Conservation (phyloP, 2,329 filamentous ascomycete genomes). For the Cladosporium sp. region DNA sequence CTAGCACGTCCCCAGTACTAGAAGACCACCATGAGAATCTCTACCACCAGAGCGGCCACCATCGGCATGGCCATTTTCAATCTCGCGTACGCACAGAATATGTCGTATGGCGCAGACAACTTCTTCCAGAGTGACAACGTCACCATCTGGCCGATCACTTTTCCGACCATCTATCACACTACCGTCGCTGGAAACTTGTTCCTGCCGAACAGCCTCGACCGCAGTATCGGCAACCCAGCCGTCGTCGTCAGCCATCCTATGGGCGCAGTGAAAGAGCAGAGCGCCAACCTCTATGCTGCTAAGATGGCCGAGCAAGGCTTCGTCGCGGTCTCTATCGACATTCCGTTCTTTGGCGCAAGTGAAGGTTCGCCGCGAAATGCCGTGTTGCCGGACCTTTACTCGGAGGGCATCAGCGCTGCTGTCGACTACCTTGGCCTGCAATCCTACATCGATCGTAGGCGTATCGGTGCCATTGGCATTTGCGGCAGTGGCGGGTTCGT, state of each 20-base stretch:
- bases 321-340: constrained; percentile 19
- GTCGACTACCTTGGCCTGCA: constrained; percentile 16
- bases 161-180: constrained; percentile 14
- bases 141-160: constrained; percentile 16
- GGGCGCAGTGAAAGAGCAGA: constrained; percentile 21
- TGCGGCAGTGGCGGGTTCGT: constrained; percentile 19
- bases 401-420: constrained; percentile 19
- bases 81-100: constrained; percentile 7
- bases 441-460: constrained; percentile 7
- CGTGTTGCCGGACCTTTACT: constrained; percentile 14
- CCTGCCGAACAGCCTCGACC: constrained; percentile 14
- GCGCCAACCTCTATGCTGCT: constrained; percentile 18
- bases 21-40: background rate
- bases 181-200: constrained; percentile 16
- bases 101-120: constrained; percentile 17
- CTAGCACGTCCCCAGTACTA: background rate
- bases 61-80: background rate
- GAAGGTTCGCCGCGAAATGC: constrained; percentile 11
- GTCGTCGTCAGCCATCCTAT: constrained; percentile 18
- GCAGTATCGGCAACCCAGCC: constrained; percentile 7
- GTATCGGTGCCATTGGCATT: constrained; percentile 20
- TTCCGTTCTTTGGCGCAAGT: constrained; percentile 19
- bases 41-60: too few relatives aligned
- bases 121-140: constrained; percentile 20
- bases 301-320: constrained; percentile 22